Evolutionary conservation across 2,329 filamentous ascomycete genomes (phyloP).

Genomic region (Sclerotinia subarctica): DNA sequence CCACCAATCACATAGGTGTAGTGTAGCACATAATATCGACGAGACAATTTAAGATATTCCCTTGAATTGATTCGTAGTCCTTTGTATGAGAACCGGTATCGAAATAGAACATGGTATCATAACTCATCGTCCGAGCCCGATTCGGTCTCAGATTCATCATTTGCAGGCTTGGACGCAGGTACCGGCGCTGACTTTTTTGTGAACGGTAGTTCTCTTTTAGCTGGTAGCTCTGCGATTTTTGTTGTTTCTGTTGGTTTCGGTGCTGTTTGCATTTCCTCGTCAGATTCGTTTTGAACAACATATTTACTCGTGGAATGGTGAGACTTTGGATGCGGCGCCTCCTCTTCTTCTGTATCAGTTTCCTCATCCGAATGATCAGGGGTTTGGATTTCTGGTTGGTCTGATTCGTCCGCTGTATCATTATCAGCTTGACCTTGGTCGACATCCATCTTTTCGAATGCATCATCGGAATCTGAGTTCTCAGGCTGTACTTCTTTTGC

Average conservation of each 20-base stretch:
- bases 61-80: constrained; percentile 1
- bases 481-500: constrained; percentile 33
- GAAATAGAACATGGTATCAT: constrained; percentile 1
- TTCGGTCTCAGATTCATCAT: constrained; percentile 35
- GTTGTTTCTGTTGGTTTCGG: constrained; percentile 14
- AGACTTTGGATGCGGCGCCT: not conserved
- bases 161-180: constrained; percentile 19
- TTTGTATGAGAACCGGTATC: not conserved
- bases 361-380: constrained; percentile 18
- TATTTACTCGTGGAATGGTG: not conserved
- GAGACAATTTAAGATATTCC: not conserved
- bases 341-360: constrained; percentile 14
- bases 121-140: constrained; percentile 36
- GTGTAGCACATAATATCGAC: not conserved
- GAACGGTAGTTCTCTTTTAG: constrained; percentile 29
- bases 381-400: constrained; percentile 24
- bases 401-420: constrained; percentile 13
- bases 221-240: constrained; percentile 22
- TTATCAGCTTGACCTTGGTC: constrained; percentile 38
- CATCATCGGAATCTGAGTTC: constrained; percentile 44
- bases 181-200: constrained; percentile 22
- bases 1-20: constrained; percentile 5
- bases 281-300: not conserved
- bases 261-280: constrained; percentile 10
- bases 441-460: constrained; percentile 51